Evolutionary conservation across 2,329 filamentous ascomycete genomes (phyloP).

Genomic region (Amauroascus verrucosus): DNA sequence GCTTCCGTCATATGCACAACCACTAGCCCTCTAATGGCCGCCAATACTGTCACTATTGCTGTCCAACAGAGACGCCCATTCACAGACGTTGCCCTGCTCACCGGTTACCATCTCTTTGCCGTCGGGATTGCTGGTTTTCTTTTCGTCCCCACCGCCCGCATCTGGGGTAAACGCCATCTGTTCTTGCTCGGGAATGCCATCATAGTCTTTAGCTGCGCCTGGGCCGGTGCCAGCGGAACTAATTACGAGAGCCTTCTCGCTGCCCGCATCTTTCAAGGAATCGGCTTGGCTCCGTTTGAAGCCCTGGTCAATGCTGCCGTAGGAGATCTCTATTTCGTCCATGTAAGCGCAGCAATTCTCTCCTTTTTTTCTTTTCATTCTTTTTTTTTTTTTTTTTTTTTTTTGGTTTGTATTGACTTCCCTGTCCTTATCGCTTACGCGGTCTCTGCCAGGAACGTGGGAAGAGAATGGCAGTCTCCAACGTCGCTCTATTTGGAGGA

Average conservation of each 20-base stretch:
- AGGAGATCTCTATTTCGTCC: slow-evolving; percentile 83
- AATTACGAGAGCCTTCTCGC: slow-evolving; percentile 64
- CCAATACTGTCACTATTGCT: slow-evolving; percentile 71
- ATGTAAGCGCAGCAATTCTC: slow-evolving; percentile 42
- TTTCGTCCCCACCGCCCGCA: slow-evolving; percentile 74
- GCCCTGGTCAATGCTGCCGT: slow-evolving; percentile 79
- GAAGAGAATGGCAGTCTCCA: slow-evolving; percentile 73
- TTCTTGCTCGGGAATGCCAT: slow-evolving; percentile 69
- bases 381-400: not conserved
- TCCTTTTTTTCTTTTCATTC: not conserved
- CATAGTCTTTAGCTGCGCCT: slow-evolving; percentile 62
- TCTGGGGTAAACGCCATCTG: slow-evolving; percentile 87
- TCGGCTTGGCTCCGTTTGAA: slow-evolving; percentile 81
- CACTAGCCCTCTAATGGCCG: slow-evolving; percentile 75
- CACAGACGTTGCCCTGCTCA: slow-evolving; percentile 68
- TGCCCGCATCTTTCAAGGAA: slow-evolving; percentile 73
- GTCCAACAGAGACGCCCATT: slow-evolving; percentile 56
- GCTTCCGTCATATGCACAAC: slow-evolving; percentile 74
- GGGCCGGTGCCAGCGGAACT: slow-evolving; percentile 60
- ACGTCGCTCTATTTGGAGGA: slow-evolving; percentile 59
- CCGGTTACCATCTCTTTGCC: slow-evolving; percentile 77
- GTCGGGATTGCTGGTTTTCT: slow-evolving; percentile 72
- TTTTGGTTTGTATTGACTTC: not conserved
- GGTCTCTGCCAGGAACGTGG: slow-evolving; percentile 52
- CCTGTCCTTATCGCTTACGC: not conserved